These are phyloP conservation scores for Phytophthora colocasiae DNA, from an alignment of 352 stramenopile genomes.

Conservation along the genomic window DNA sequence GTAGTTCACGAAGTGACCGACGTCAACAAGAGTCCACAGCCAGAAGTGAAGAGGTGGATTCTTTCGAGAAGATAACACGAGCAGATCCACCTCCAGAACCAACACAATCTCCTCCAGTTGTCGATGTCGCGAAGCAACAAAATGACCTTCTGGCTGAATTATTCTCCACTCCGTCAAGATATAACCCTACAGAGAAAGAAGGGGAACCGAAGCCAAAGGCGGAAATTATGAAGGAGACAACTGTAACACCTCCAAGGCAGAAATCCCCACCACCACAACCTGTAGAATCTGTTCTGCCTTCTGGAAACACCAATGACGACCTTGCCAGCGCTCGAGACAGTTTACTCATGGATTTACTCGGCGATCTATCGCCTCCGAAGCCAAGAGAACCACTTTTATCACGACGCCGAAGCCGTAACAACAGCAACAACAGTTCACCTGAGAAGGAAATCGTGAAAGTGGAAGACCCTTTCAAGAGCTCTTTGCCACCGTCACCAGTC, in stretches of 20 bases:
- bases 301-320: constrained; percentile 10
- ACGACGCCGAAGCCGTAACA: constrained; percentile 15
- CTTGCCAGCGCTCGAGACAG: constrained; percentile 55
- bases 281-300: neutral
- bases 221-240: constrained; percentile 2
- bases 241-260: constrained; percentile 9
- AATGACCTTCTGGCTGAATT: constrained; percentile 43
- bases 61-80: constrained; percentile 15
- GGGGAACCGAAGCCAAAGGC: neutral
- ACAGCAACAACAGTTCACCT: constrained; percentile 23
- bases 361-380: constrained; percentile 45
- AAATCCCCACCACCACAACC: constrained; percentile 4
- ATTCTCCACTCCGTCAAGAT: constrained; percentile 13
- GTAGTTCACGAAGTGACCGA: constrained; percentile 7
- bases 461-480: constrained; percentile 20
- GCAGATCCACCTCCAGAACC: neutral
- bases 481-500: constrained; percentile 14
- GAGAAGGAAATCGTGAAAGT: constrained; percentile 25
- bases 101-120: neutral
- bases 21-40: constrained; percentile 7
- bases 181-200: constrained; percentile 7
- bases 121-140: constrained; percentile 24
- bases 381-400: constrained; percentile 15
- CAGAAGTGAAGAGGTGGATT: constrained; percentile 4
- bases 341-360: constrained; percentile 62